Base-by-base conservation (phyloP, 164 flowering plant species). In the Hamamelis virginiana region DNA sequence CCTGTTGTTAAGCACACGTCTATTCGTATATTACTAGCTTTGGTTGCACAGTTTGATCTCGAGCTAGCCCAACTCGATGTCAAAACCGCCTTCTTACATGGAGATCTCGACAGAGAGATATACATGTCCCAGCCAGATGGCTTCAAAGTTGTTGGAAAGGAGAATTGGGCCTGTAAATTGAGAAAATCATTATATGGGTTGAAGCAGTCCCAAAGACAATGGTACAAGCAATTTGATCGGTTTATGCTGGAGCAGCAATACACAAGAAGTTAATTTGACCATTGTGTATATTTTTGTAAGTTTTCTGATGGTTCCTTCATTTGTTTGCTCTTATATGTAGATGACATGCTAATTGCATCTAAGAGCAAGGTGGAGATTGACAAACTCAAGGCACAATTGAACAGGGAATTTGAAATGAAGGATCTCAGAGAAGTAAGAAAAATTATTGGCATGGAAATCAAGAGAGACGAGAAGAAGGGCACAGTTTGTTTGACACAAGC, bases 1-100 rank as follows among this genome's bases (percentile, higher is more conserved):
- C n/a, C n/a, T n/a, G n/a, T n/a, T n/a, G n/a, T n/a, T n/a, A n/a
- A n/a, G n/a, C n/a, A 1, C 65, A 58, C 0, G 47, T 69, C 19
- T 4, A 60, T 69, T 28, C 10, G 47, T 0, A 27, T 59, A 0
- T 3, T 59, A 28, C 14, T 69, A 50, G 57, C 27, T 22, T 0
- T 69, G 28, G 65, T 69, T 38, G 46, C 65, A 14, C 58, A 59
- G 9, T 48, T 59, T 16, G 22, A 67, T 45, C n/a, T 67, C 11
- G 55, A 67, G 38, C 19, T 67, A 0, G 52, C 9, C 1, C 63
- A 67, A 58, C 41, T 67, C 3, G 55, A 43, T 44, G 69, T 66
- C n/a, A 68, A 68, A 18, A 58, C 59, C 1, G 8, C 44, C 1
- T 67, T 58, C 25, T 14, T 67, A 21, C 63, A 58, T 16, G 43